Conservation (phyloP, 2,329 filamentous ascomycete species). For the Cucurbitaria berberidis region DNA sequence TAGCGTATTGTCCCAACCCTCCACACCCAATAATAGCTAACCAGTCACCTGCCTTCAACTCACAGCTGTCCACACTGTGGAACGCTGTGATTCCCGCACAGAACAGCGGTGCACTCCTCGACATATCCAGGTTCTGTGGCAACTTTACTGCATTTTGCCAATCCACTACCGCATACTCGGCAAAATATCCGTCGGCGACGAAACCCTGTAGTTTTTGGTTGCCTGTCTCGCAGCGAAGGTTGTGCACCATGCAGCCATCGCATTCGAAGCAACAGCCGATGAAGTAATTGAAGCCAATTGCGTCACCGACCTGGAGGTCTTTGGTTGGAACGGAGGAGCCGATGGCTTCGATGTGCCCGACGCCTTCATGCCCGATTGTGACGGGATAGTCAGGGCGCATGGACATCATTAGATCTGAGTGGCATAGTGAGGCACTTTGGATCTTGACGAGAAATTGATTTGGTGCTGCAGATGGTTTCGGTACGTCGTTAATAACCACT, state of each 20-base stretch:
- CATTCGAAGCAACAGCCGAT: slow-evolving; percentile 56
- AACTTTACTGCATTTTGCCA: slow-evolving; percentile 54
- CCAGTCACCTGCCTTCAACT: slow-evolving; percentile 43
- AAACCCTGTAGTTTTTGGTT: slow-evolving; percentile 54
- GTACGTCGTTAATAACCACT: slow-evolving; percentile 38
- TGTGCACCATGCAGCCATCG: slow-evolving; percentile 55
- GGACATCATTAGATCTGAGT: slow-evolving; percentile 36
- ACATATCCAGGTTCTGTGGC: slow-evolving; percentile 46
- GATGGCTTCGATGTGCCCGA: slow-evolving; percentile 52
- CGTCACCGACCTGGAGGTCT: slow-evolving; percentile 53
- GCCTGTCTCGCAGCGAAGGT: slow-evolving; percentile 49
- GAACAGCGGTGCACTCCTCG: slow-evolving; percentile 53
- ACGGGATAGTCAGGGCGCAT: slow-evolving; percentile 37
- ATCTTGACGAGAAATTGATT: slow-evolving; percentile 42
- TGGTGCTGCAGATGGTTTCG: slow-evolving; percentile 26
- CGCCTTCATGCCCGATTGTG: slow-evolving; percentile 56
- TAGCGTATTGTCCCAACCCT: slow-evolving; percentile 55
- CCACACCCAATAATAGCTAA: slow-evolving; percentile 55
- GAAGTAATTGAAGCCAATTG: slow-evolving; percentile 56
- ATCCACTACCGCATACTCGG: slow-evolving; percentile 56
- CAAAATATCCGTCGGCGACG: slow-evolving; percentile 54
- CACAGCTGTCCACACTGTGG: slow-evolving; percentile 42
- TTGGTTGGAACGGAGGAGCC: slow-evolving; percentile 41
- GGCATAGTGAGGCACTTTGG: slow-evolving; percentile 40
- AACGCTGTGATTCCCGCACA: slow-evolving; percentile 58